Base-by-base conservation (phyloP, 306 rosid genomes). In the Medicago lupulina region DNA sequence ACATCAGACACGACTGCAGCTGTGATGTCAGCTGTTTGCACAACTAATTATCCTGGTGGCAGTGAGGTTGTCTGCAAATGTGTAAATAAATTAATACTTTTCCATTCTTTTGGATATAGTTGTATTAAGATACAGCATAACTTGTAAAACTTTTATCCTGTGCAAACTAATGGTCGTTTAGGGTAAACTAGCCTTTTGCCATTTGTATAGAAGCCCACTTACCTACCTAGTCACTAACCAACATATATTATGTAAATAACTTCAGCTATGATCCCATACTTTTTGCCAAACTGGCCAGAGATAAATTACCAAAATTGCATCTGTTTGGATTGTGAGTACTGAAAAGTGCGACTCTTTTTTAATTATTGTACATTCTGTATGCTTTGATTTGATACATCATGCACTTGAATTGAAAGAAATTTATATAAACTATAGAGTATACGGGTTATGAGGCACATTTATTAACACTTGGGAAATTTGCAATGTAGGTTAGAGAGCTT, bases 41-140 rank as follows among this genome's bases (percentile, higher is more conserved):
- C 34, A 64, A 69, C 16, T 43, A 70, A 18, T 73, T 4, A 57
- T 64, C 64, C n/a, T 61, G 71, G 60, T 25, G 78, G 46, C 40
- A 46, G 67, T 31, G 78, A 78, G 71, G 46, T 70, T 76, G 73
- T 38, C 38, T 43, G 12, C 58, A 49, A 70, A 66, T 78, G 78
- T 77, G 83, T 73, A 55, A 19, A 77, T 81, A 65, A 53, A 74
- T 14, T 49, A 57, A 39, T 77, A 23, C 46, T 40, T 8, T 31
- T 61, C 19, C 61, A 8, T 74, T 78, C 17, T 39, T 73, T 72
- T 66, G 72, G 43, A 46, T 59, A 47, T 16, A 2, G 28, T n/a
- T 68, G 59, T 50, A 4, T 69, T 15, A 54, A 81, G 64, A 21
- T 14, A 49, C 75, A 23, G 41, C 64, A 21, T 23, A 51, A 46